phyloP scores from a whole-genome alignment of 1,284 basidiomycete genomes.

The Naganishia cerealis region DNA sequence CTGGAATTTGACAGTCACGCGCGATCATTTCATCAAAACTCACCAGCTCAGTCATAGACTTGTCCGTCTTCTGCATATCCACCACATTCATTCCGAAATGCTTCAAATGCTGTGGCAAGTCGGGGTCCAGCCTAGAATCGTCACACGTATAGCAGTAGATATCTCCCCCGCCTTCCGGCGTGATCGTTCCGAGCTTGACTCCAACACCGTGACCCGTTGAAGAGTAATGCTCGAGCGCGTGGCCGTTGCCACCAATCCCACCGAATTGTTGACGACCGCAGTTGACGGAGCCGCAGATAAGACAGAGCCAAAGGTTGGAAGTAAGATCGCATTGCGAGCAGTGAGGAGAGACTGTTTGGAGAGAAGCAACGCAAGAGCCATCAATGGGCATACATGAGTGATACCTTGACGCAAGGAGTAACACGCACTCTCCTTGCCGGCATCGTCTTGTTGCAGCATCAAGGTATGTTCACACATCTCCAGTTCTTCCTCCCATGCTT shows the following conservation, averaged over 20 bases:
- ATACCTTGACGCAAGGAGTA: neutral
- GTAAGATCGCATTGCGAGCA: conserved; percentile 77
- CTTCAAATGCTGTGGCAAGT: conserved; percentile 71
- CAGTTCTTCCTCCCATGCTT: conserved; percentile 97
- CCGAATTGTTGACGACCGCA: conserved; percentile 89
- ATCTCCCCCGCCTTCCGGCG: conserved; percentile 88
- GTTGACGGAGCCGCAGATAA: conserved; percentile 89
- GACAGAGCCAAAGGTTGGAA: conserved; percentile 91
- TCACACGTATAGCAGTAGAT: conserved; percentile 93
- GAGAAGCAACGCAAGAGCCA: conserved; percentile 14
- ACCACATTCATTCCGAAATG: conserved; percentile 85
- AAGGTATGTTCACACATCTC: conserved; percentile 81
- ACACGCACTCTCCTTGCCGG: conserved; percentile 43
- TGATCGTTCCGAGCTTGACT: conserved; percentile 95
- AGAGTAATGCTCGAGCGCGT: conserved; percentile 80
- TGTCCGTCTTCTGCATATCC: conserved; percentile 86
- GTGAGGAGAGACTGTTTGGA: conserved; percentile 65
- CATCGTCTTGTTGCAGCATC: conserved; percentile 67
- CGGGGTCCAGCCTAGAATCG: conserved; percentile 79
- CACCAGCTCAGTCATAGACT: conserved; percentile 93
- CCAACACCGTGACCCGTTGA: conserved; percentile 76
- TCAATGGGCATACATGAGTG: conserved; percentile 13
- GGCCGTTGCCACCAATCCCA: conserved; percentile 82
- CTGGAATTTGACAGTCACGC: neutral
- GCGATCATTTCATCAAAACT: conserved; percentile 39